Conservation (phyloP, 495 filamentous ascomycete species). For the Parathielavia hyrcaniae region DNA sequence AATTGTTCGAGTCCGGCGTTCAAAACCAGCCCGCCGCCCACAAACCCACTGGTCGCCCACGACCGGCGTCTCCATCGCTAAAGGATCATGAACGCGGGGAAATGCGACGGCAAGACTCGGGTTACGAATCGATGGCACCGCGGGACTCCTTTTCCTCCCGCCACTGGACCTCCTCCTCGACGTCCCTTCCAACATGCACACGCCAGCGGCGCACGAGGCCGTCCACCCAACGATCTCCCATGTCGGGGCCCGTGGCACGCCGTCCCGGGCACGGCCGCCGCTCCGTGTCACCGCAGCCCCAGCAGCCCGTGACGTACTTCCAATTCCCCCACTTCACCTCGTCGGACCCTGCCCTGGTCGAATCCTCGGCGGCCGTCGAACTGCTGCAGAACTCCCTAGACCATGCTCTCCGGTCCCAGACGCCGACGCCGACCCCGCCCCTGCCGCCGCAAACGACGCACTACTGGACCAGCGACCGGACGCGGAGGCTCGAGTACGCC, state of each 20-base stretch:
- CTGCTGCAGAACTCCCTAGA: background rate
- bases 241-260: slow-evolving; percentile 30
- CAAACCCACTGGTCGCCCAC: slow-evolving; percentile 10
- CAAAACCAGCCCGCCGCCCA: slow-evolving; percentile 11
- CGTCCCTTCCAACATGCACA: slow-evolving; percentile 27
- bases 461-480: slow-evolving; percentile 53
- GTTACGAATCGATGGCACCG: slow-evolving; percentile 41
- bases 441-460: slow-evolving; percentile 49
- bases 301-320: slow-evolving; percentile 38
- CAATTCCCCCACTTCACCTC: slow-evolving; percentile 47
- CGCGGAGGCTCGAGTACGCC: slow-evolving; percentile 50
- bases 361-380: slow-evolving; percentile 13
- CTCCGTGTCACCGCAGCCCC: slow-evolving; percentile 25
- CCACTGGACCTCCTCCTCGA: slow-evolving; percentile 18
- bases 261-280: slow-evolving; percentile 24
- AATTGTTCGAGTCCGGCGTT: slow-evolving; percentile 31
- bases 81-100: slow-evolving; percentile 25
- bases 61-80: background rate
- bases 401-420: background rate
- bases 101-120: slow-evolving; percentile 46
- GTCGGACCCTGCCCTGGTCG: slow-evolving; percentile 30
- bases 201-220: slow-evolving; percentile 33
- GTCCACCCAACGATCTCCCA: slow-evolving; percentile 30
- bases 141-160: slow-evolving; percentile 27
- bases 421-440: slow-evolving; percentile 20